Evolutionary conservation across 2,329 filamentous ascomycete genomes (phyloP), one percentile per base, ranked within the genome.

Genomic region (Fusarium staphyleae): DNA sequence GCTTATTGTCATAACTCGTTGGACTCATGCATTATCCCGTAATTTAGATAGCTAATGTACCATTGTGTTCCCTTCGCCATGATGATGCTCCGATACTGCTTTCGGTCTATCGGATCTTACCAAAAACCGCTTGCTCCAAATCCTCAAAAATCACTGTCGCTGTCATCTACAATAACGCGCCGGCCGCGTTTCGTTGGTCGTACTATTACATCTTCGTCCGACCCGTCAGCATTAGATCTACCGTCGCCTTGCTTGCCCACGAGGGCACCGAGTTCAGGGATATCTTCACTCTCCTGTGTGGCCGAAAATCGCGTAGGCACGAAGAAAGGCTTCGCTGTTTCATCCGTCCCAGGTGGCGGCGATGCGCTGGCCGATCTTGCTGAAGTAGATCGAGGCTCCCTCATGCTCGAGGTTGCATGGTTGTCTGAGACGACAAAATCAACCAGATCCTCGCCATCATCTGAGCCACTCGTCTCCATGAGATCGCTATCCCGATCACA

Each of bases 401-500:
- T 66, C 61, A 70, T 70, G 58, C 76, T 77, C 2, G 75, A 77
- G 0, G 67, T 66, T 4, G 71, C 55, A 29, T 69, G 66, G 52
- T 86, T 70, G 70, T 85, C 70, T 59, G 75, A 69, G 66, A 87
- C 76, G 65, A 90, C 67, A 72, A 90, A 81, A 73, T 85, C 75
- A 62, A 83, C 50, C 12, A 85, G 68, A 58, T 84, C 81, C 36
- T 71, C 74, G 11, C 78, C 79, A 52, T 75, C 73, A 51, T 82
- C 80, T 0, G 77, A 81, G 12, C 75, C 79, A 56, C 78, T 75
- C 14, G 72, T 75, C 42, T 78, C 75, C 52, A 77, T 67, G 49
- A 77, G 57, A 56, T 81, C 79, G 57, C 78, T 81, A 12, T 78
- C 78, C 16, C 78, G 72, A 47, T 75, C 77, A 60, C 80, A 82